Conservation (phyloP, 2,329 filamentous ascomycete species). For the Bipolaris oryzae region DNA sequence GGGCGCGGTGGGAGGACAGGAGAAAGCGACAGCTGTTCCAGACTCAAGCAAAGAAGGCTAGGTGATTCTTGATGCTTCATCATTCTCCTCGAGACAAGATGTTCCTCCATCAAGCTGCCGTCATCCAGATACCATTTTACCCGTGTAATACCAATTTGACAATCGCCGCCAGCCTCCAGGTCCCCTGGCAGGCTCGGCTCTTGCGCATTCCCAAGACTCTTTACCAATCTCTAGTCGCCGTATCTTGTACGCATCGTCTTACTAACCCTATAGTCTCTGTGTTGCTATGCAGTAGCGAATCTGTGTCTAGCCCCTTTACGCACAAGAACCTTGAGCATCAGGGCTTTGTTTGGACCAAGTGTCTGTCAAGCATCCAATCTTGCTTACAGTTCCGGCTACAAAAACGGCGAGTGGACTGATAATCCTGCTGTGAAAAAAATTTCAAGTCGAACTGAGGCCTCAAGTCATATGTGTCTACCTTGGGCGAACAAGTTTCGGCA, state of each 20-base stretch:
- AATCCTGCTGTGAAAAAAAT: background rate
- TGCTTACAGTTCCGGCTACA: background rate
- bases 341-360: no score
- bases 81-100: background rate
- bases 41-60: slow-evolving; percentile 36
- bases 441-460: slow-evolving; percentile 6
- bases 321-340: no score
- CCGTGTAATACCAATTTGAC: background rate
- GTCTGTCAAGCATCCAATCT: background rate
- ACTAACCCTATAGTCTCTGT: no score
- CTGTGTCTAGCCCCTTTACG: no score
- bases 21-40: slow-evolving; percentile 37
- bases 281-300: no score
- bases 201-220: background rate
- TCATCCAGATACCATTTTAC: background rate
- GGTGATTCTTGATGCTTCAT: slow-evolving; percentile 13
- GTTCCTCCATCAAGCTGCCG: background rate
- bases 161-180: background rate
- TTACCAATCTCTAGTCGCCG: background rate
- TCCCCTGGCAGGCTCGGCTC: background rate
- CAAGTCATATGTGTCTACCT: background rate
- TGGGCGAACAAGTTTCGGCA: background rate
- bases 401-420: background rate
- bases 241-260: no score
- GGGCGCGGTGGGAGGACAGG: slow-evolving; percentile 82